Evolutionary conservation across 2,329 filamentous ascomycete species (phyloP), one percentile per base, ranked within the genome.

Genomic region (Didymella lethalis): DNA sequence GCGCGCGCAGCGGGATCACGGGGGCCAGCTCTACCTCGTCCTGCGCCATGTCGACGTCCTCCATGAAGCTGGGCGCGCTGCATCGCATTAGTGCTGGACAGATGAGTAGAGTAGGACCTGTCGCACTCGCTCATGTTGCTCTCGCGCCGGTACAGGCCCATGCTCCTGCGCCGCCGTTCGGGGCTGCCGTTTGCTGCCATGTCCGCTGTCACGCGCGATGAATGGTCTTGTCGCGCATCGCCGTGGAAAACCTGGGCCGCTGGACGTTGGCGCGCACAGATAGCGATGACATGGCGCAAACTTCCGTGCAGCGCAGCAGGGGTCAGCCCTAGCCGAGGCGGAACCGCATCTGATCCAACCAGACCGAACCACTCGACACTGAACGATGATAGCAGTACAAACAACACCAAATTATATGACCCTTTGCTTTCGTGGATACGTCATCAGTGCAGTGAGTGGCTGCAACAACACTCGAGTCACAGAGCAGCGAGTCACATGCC

Each of bases 21-120:
- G 68, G 66, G 26, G 50, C 65, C 64, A 76, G 71, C 67, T 76
- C 71, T 73, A 95, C 91, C 86, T 98, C 94, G 75, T 97, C 92
- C 50, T 96, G 92, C 20, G 95, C 94, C 95, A 99, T 98, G 76
- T 97, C 94, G n/a, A 98, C 93, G 77, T 97, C 92, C 66, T 92
- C 92, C 68, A 97, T 89, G 67, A 97, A 89, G 78, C 92, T 96
- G 34, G 88, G 78, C 23, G 52, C 51, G 32, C 57, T 60, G 53
- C 11, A 11, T 12, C 10, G 8, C 8, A 12, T 31, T 11, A 31
- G 11, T 12, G 10, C 29, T 11, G 12, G 29, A 12, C 2, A 29
- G 28, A 29, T 29, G 7, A 29, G 28, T 3, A 29, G 23, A 23
- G 28, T 4, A 14, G 10, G 12, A 16, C 1, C 1, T 5, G 32